Base-by-base conservation (phyloP, 2,329 filamentous ascomycete genomes). In the Colletotrichum sp. region DNA sequence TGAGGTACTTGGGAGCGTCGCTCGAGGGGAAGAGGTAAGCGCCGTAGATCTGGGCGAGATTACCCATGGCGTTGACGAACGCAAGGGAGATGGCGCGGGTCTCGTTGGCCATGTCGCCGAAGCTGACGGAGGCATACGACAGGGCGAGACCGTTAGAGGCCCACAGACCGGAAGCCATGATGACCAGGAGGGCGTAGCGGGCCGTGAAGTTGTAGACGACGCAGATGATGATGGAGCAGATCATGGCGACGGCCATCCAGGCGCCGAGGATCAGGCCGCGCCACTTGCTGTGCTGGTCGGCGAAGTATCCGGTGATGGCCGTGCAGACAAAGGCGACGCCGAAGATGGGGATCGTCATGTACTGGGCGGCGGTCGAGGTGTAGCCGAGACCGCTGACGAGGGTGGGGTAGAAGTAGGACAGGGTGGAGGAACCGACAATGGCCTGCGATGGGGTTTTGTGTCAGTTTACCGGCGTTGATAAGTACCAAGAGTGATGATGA, bases 161-260 rank as follows among this genome's bases (percentile, higher is more conserved):
- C 89, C 89, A 91, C 0, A 91, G 83, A 1, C 88, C 89, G 1
- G 89, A 87, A 1, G 89, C 89, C 89, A 91, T 90, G 70, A 91
- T 82, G 5, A 91, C 88, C 0, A 91, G 84, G 2, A 91, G 83
- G 0, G 85, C 88, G 76, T 91, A 91, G 3, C 89, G 84, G 1
- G 88, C 89, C 1, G 83, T 90, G 81, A 87, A 89, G 79, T 88
- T 82, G 79, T 90, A 90, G 13, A 90, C 84, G 8, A 89, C 88
- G 75, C 87, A 88, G 21, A 84, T 85, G 34, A 86, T 80, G 32
- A 88, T 81, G 32, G 85, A 79, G 75, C 84, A 86, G 4, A 84
- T 21, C 77, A 86, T 83, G 12, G 85, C 81, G 13, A 87, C 78
- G 1, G 80, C 79, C 77, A 92, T 85, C 88, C 88, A 90, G 49